Conservation (phyloP, 306 rosid species). For the Cucumis cinereus region DNA sequence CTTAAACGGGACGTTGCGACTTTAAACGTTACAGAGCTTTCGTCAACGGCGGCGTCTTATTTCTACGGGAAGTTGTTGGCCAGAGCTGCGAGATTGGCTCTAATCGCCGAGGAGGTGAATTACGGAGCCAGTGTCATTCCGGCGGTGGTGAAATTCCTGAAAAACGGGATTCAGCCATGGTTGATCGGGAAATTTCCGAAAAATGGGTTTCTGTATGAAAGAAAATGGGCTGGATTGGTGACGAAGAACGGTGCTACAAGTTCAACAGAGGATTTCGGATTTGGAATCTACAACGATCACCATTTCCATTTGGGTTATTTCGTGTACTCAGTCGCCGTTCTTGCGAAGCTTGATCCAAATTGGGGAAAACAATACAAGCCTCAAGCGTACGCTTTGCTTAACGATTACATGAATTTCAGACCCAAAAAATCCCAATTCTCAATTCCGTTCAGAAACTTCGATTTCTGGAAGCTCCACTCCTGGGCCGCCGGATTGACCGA, state of each 20-base stretch:
- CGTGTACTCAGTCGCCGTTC: constrained; percentile 67
- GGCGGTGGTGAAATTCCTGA: constrained; percentile 31
- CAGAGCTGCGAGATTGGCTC: constrained; percentile 73
- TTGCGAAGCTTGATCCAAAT: constrained; percentile 50
- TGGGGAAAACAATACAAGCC: constrained; percentile 62
- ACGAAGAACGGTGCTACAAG: constrained; percentile 50
- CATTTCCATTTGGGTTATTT: constrained; percentile 81
- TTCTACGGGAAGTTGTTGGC: constrained; percentile 69
- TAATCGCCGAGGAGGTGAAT: constrained; percentile 71
- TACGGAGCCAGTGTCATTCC: constrained; percentile 38
- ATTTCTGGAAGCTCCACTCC: constrained; percentile 54
- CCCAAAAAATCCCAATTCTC: constrained; percentile 22
- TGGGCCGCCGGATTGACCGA: constrained; percentile 89
- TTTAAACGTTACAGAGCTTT: constrained; percentile 21
- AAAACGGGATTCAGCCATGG: constrained; percentile 71
- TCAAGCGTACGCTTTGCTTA: constrained; percentile 55
- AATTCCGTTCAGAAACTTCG: constrained; percentile 62
- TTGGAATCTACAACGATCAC: constrained; percentile 74
- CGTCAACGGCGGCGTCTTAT: constrained; percentile 26
- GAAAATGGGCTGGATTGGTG: constrained; percentile 69
- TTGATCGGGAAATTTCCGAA: constrained; percentile 55
- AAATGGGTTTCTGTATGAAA: constrained; percentile 66
- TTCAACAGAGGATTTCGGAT: constrained; percentile 58
- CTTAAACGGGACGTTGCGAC: constrained; percentile 40
- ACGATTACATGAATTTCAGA: constrained; percentile 52